A percentile compares a stretch with the other conserved stretches of the same genome.
Conservation (phyloP, 176 grass and related monocot genomes). For the Carex pumila region DNA sequence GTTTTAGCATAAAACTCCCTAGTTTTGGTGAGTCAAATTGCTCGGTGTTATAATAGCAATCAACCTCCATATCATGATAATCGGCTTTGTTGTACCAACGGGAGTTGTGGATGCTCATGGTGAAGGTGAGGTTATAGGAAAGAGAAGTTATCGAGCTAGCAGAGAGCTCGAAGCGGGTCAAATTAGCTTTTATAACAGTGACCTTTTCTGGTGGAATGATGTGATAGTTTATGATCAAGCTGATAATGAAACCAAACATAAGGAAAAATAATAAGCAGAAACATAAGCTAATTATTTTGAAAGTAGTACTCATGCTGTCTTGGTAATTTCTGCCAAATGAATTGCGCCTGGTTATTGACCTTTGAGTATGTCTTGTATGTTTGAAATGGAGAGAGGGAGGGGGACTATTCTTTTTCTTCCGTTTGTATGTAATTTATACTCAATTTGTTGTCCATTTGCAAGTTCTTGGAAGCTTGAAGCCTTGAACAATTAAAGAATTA, state of each 20-base stretch:
- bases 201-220: constrained; percentile 14
- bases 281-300: neutral
- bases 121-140: constrained; percentile 29
- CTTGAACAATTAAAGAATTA: too few species aligned
- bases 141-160: neutral
- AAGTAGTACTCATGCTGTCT: too few species aligned
- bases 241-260: neutral
- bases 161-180: constrained; percentile 18
- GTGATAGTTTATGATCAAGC: neutral
- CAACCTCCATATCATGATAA: constrained; percentile 23
- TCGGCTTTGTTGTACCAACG: constrained; percentile 19
- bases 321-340: too few species aligned
- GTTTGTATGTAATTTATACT: too few species aligned
- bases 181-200: constrained; percentile 14
- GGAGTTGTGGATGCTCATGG: constrained; percentile 21
- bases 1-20: neutral
- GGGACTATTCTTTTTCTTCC: too few species aligned
- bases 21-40: constrained; percentile 26
- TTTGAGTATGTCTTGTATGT: too few species aligned
- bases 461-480: too few species aligned
- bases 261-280: neutral
- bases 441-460: too few species aligned
- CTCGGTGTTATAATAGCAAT: constrained; percentile 34
- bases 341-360: too few species aligned
- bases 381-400: too few species aligned